Evolutionary conservation across 73 alveolate genomes (phyloP).

Genomic region (Paramecium bursaria): DNA sequence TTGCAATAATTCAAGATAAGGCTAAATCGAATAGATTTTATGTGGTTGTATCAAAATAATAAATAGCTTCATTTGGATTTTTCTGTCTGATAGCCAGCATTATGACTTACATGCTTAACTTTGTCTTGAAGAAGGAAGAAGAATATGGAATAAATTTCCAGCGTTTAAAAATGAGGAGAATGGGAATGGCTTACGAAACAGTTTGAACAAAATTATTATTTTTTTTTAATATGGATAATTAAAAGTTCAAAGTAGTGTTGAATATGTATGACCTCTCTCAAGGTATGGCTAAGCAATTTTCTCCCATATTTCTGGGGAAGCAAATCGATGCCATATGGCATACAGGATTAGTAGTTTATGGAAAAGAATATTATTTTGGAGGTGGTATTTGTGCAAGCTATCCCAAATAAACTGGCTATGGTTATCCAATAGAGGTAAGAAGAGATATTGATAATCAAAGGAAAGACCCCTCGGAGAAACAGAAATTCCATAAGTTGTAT

Average conservation of each 20-base stretch:
- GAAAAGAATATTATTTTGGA: conserved; percentile 96
- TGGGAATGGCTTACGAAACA: conserved; percentile 62
- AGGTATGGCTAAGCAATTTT: conserved; percentile 93
- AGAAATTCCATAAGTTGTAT: conserved; percentile 87
- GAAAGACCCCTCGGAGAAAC: conserved; percentile 90
- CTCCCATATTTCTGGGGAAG: conserved; percentile 84
- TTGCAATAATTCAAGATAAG: conserved; percentile 71
- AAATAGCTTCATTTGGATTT: conserved; percentile 66
- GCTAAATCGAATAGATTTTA: conserved; percentile 80
- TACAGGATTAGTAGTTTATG: conserved; percentile 92
- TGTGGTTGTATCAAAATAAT: conserved; percentile 79
- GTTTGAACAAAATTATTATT: no score
- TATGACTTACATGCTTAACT: conserved; percentile 57
- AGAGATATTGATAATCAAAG: background rate
- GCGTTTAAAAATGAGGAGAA: conserved; percentile 61
- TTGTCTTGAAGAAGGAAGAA: conserved; percentile 66
- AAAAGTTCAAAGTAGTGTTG: conserved; percentile 48
- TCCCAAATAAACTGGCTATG: conserved; percentile 94
- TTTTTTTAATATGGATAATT: conserved; percentile 46
- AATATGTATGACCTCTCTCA: conserved; percentile 91
- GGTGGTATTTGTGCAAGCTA: conserved; percentile 96
- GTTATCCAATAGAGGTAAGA: conserved; percentile 84
- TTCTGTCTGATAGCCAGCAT: conserved; percentile 35
- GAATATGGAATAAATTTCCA: conserved; percentile 60
- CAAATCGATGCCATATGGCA: conserved; percentile 98